phyloP scores from a whole-genome alignment of 1,139 yeast genomes.

The Debaryomyces udenii region DNA sequence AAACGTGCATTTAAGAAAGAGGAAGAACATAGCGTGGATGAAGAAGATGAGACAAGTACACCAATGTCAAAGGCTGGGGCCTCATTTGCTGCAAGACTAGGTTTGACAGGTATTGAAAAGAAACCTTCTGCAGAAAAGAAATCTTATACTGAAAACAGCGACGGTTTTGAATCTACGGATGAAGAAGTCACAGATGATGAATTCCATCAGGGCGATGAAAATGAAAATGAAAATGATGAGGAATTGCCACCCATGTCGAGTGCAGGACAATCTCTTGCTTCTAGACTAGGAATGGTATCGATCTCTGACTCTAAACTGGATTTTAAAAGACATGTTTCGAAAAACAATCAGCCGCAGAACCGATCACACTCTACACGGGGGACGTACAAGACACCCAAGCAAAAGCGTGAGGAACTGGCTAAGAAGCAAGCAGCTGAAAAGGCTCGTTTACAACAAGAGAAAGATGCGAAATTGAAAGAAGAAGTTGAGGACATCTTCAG shows the following conservation, averaged over 20 bases:
- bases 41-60: conserved; percentile 17
- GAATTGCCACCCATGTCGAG: conserved; percentile 13
- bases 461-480: conserved; percentile 26
- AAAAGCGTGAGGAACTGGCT: conserved; percentile 14
- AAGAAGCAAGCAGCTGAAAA: conserved; percentile 15
- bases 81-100: conserved; percentile 31
- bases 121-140: background rate
- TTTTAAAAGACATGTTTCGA: conserved; percentile 7
- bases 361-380: no score
- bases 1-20: background rate
- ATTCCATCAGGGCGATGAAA: background rate
- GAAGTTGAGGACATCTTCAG: conserved; percentile 36
- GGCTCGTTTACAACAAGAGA: conserved; percentile 10
- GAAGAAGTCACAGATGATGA: conserved; percentile 12
- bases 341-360: no score
- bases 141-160: background rate
- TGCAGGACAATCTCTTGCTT: conserved; percentile 24
- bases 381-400: conserved; percentile 19
- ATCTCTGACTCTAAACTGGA: conserved; percentile 3
- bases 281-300: conserved; percentile 22
- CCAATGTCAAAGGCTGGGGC: conserved; percentile 32
- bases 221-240: conserved; percentile 7
- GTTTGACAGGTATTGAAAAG: conserved; percentile 11
- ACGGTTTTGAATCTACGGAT: conserved; percentile 12
- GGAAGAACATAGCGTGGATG: conserved; percentile 7